Conservation (phyloP, 331 rosid species). For the Malus hybrid region DNA sequence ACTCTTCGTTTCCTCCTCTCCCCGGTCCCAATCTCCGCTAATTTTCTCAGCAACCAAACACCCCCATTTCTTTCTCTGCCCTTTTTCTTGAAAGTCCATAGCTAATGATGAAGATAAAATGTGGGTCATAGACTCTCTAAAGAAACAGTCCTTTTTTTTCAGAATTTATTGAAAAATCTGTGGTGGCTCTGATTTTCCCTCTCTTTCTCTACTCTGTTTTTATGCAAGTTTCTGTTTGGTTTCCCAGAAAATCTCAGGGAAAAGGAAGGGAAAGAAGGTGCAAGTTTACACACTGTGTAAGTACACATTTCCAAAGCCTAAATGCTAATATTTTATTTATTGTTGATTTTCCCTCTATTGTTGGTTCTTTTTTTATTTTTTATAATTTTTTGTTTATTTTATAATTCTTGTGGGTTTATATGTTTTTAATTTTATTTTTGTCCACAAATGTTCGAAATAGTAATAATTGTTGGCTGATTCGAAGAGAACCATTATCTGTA, state of each 20-base stretch:
- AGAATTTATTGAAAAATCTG: neutral
- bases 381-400: too few species aligned
- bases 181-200: neutral
- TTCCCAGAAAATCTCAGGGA: neutral
- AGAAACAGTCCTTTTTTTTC: neutral
- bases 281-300: neutral
- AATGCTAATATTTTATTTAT: neutral
- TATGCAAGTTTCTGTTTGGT: neutral
- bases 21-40: neutral
- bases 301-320: neutral
- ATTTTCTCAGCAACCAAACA: neutral
- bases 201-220: neutral
- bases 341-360: neutral
- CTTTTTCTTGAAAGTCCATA: neutral
- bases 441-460: neutral
- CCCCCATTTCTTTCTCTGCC: neutral
- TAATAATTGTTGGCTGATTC: neutral
- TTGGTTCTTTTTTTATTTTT: neutral
- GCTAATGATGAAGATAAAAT: neutral
- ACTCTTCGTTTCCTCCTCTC: neutral
- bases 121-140: neutral
- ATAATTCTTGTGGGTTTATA: neutral
- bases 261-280: neutral
- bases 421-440: neutral
- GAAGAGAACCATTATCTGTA: neutral